Evolutionary conservation across 108 stramenopile species (phyloP).

Genomic region (Cylindrotheca closterium): DNA sequence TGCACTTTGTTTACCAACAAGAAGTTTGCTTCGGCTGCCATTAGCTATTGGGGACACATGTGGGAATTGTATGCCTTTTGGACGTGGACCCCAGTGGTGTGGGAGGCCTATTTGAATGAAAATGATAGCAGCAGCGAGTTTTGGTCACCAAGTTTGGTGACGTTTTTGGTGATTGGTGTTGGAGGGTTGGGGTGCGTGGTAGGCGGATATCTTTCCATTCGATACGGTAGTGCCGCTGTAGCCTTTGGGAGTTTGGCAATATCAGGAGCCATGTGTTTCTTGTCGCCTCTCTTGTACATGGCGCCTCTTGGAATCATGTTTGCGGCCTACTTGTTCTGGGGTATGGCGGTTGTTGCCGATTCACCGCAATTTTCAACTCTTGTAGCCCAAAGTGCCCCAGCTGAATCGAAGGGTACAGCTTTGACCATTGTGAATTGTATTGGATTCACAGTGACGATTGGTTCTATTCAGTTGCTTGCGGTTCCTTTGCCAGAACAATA

Average conservation of each 20-base stretch:
- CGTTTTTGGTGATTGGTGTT: slow-evolving; percentile 27
- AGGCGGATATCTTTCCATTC: slow-evolving; percentile 12
- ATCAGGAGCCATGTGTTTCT: slow-evolving; percentile 12
- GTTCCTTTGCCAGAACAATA: slow-evolving; percentile 25
- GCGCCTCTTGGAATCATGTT: slow-evolving; percentile 17
- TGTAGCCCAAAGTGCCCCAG: slow-evolving; percentile 19
- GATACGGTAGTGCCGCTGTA: slow-evolving; percentile 16
- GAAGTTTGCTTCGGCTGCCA: slow-evolving; percentile 23
- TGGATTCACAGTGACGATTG: slow-evolving; percentile 41
- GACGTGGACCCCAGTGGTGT: slow-evolving; percentile 28
- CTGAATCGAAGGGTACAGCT: slow-evolving; percentile 30
- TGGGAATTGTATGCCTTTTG: slow-evolving; percentile 54
- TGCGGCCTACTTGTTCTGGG: slow-evolving; percentile 29
- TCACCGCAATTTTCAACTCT: slow-evolving; percentile 41
- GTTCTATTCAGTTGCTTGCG: slow-evolving; percentile 30
- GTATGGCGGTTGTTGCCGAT: slow-evolving; percentile 39
- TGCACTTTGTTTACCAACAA: slow-evolving; percentile 8
- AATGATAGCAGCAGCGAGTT: neutral
- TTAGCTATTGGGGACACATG: slow-evolving; percentile 50
- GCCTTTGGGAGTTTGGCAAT: slow-evolving; percentile 10
- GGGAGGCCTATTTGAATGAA: slow-evolving; percentile 19
- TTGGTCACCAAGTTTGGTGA: neutral
- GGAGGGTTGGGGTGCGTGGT: slow-evolving; percentile 23
- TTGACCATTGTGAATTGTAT: slow-evolving; percentile 34
- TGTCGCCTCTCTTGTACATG: slow-evolving; percentile 12